Base-by-base conservation (phyloP, 805 yeast genomes). In the Ogataea ganodermae region DNA sequence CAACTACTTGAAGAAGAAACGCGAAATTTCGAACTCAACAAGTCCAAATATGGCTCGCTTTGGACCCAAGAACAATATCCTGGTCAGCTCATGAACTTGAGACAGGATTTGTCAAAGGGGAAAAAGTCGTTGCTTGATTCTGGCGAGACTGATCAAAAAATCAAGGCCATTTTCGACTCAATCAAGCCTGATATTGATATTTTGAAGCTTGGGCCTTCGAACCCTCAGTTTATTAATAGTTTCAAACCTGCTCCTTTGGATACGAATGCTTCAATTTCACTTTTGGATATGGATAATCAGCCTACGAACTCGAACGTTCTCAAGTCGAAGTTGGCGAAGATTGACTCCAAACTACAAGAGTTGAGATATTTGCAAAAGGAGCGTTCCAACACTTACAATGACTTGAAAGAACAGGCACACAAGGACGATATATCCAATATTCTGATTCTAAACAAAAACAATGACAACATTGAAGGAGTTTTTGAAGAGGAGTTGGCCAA, bases 351-450 rank as follows among this genome's bases (percentile, higher is more conserved):
- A 14, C 69, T 85, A 37, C 79, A 78, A 40, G 84, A 83, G 46
- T 72, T 92, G 58, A 79, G 79, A 48, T 72, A 78, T 36, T 62
- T 89, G 48, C 81, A 81, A 56, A 70, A 76, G 26, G 94, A 87
- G 62, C 80, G 95, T 38, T 63, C 70, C 5, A 72, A 80, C 31
- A 74, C 84, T 1, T 70, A 87, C 28, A 74, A 74, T 1, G 88
- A 83, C 42, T 72, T 92, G 58, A 89, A 89, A 60, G 75, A 72
- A 6, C 78, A 78, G 40, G 82, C 87, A 27, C 94, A 84, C 58
- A 73, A 76, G 12, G 98, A 92, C 67, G 97, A 92, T 61, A 89
- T 90, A 42, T 84, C 96, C 0, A 83, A 84, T 44, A 71, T 84
- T 10, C 72, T 92, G 26, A 78, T 92, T 7, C 70, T 84, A 53